A percentile compares a stretch with the other conserved stretches of the same genome.
These are phyloP conservation scores for Botrytis elliptica DNA, from an alignment of 2,329 filamentous ascomycete species.

Conservation along the genomic window DNA sequence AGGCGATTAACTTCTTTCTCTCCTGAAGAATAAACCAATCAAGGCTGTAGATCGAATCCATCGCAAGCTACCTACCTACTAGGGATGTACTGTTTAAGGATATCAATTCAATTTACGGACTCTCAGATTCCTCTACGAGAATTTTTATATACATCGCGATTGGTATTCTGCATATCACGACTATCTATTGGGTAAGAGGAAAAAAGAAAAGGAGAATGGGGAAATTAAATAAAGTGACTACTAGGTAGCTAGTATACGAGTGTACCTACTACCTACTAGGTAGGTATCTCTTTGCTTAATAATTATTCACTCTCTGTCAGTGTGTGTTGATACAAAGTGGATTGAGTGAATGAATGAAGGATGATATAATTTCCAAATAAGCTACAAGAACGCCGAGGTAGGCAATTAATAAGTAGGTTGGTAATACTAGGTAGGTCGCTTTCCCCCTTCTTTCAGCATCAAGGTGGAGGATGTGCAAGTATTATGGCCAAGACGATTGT, in stretches of 20 bases:
- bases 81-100: not conserved
- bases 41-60: not conserved
- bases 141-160: not conserved
- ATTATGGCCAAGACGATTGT: not conserved
- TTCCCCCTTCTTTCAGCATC: too few relatives aligned
- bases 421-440: too few relatives aligned
- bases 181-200: not conserved
- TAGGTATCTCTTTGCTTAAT: too few relatives aligned
- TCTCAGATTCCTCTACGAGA: not conserved
- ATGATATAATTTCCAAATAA: not conserved
- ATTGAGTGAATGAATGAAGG: not conserved
- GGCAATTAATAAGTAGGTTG: not conserved
- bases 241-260: not conserved
- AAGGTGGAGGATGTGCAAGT: too few relatives aligned
- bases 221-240: not conserved
- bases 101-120: not conserved
- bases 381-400: slow-evolving; percentile 3
- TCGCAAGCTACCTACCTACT: not conserved
- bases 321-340: not conserved
- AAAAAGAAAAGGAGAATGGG: slow-evolving; percentile 4
- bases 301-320: not conserved
- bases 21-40: not conserved
- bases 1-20: not conserved
- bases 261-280: too few relatives aligned
- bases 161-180: not conserved